Conservation (phyloP, 345 rosid species). For the Tarenaya hassleriana region DNA sequence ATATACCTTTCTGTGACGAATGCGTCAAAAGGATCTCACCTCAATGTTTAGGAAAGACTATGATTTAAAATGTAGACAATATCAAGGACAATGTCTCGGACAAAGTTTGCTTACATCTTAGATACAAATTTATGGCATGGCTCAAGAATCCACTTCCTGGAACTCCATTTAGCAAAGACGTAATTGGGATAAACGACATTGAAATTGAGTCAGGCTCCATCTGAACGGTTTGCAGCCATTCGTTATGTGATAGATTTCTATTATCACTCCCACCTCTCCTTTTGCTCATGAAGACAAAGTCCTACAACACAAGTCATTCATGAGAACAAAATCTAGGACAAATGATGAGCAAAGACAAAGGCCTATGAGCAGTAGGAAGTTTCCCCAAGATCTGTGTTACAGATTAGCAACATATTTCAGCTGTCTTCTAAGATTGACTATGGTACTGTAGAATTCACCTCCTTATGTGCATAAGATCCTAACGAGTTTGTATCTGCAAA, state of each 20-base stretch:
- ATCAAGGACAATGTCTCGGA: slow-evolving; percentile 8
- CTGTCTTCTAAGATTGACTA: neutral
- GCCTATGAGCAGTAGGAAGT: neutral
- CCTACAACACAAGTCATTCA: slow-evolving; percentile 40
- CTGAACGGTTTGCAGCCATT: slow-evolving; percentile 90
- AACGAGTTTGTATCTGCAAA: slow-evolving; percentile 66
- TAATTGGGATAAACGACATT: slow-evolving; percentile 84
- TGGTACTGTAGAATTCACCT: slow-evolving; percentile 39
- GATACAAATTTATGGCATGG: slow-evolving; percentile 93
- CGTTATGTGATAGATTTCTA: slow-evolving; percentile 54
- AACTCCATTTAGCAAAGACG: slow-evolving; percentile 87
- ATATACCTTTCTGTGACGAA: too few species aligned
- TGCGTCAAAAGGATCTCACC: neutral
- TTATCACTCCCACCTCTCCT: slow-evolving; percentile 87
- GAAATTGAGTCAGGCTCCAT: slow-evolving; percentile 84
- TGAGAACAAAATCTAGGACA: slow-evolving; percentile 13
- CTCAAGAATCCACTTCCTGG: slow-evolving; percentile 91
- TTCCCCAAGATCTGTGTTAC: neutral
- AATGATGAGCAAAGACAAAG: neutral
- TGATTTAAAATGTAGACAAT: neutral
- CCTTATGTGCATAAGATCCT: slow-evolving; percentile 78
- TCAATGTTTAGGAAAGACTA: too few species aligned
- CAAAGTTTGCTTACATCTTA: slow-evolving; percentile 62
- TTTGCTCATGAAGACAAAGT: slow-evolving; percentile 56
- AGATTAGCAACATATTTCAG: neutral